These are phyloP conservation scores for Diaporthe capsici DNA, from an alignment of 2,329 filamentous ascomycete species.

Conservation along the genomic window DNA sequence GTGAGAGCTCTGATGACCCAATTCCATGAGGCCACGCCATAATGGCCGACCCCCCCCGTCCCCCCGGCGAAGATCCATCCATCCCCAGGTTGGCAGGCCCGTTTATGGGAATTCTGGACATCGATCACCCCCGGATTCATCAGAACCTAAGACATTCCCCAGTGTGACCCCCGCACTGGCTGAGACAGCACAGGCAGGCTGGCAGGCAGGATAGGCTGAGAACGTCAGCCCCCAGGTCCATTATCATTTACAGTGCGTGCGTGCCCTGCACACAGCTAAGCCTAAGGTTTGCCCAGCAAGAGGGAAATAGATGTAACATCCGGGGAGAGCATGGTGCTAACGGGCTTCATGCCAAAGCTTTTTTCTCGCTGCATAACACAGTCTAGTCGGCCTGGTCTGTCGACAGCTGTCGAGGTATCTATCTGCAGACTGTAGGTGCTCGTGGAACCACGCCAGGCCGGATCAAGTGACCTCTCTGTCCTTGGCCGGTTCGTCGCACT, in stretches of 20 bases:
- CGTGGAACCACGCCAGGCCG: conserved; percentile 3
- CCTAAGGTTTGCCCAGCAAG: conserved; percentile 12
- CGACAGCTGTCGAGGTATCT: background rate
- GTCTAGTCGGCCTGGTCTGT: background rate
- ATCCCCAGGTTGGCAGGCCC: conserved; percentile 24
- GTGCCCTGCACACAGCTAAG: background rate
- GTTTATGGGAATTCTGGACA: conserved; percentile 25
- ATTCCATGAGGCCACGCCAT: conserved; percentile 29
- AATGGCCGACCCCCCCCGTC: background rate
- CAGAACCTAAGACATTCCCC: conserved; percentile 32
- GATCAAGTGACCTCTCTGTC: conserved; percentile 14
- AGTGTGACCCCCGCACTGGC: conserved; percentile 31
- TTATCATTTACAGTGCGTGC: conserved; percentile 5
- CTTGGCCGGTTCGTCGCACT: background rate
- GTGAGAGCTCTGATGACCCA: conserved; percentile 29
- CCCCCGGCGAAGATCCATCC: conserved; percentile 20
- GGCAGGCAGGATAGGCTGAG: conserved; percentile 13
- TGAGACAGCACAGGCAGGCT: conserved; percentile 4
- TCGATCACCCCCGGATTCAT: conserved; percentile 30
- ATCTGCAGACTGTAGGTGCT: background rate
- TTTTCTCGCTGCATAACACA: background rate
- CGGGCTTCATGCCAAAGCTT: conserved; percentile 23
- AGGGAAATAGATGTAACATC: conserved; percentile 20
- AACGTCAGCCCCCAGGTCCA: conserved; percentile 20
- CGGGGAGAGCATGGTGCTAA: conserved; percentile 15